These are phyloP conservation scores for Tetrahymena elliotti DNA, from an alignment of 73 alveolate species.

Conservation along the genomic window DNA sequence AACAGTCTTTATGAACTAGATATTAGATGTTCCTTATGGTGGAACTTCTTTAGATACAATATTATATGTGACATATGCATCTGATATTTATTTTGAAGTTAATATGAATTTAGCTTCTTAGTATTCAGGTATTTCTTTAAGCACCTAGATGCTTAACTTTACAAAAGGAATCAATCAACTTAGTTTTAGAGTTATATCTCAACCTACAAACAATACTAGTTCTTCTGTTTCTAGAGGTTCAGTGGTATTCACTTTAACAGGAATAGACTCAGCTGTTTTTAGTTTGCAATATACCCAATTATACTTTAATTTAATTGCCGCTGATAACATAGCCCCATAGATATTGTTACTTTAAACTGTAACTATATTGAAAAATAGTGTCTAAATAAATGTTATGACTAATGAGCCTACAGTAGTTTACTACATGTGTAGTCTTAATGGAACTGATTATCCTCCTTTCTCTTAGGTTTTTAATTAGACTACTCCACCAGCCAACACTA, in stretches of 20 bases:
- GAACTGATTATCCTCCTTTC: slow-evolving; percentile 21
- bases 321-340: slow-evolving; percentile 12
- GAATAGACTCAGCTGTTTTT: slow-evolving; percentile 7
- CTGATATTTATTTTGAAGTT: not conserved
- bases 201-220: slow-evolving; percentile 1
- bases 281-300: not conserved
- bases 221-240: slow-evolving; percentile 13
- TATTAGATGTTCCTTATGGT: slow-evolving; percentile 7
- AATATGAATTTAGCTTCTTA: not conserved
- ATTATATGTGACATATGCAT: not conserved
- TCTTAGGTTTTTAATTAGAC: not conserved
- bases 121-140: not conserved
- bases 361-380: slow-evolving; percentile 8
- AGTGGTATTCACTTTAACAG: not conserved
- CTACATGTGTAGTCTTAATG: slow-evolving; percentile 17
- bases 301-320: slow-evolving; percentile 5
- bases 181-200: not conserved
- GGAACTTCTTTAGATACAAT: not conserved
- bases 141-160: not conserved
- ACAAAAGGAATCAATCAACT: not conserved
- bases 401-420: slow-evolving; percentile 24
- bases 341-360: not conserved
- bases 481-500: slow-evolving; percentile 1
- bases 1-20: not conserved
- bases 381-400: not conserved